These are phyloP conservation scores for Didymella exigua DNA, from an alignment of 2,329 filamentous ascomycete genomes.

Conservation along the genomic window DNA sequence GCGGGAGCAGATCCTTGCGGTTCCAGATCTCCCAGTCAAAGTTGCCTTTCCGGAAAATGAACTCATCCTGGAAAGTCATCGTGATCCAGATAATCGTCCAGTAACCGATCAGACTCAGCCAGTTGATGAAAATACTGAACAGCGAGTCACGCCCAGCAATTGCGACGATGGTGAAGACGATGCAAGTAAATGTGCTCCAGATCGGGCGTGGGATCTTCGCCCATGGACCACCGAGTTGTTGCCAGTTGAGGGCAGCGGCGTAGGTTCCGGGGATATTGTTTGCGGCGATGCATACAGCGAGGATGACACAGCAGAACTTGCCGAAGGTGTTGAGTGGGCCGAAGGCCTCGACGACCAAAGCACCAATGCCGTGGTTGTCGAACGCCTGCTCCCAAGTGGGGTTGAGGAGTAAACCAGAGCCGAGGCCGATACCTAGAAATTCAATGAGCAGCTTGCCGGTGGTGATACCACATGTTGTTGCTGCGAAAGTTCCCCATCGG, in stretches of 20 bases:
- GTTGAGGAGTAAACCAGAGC: slow-evolving; percentile 59
- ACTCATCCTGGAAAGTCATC: slow-evolving; percentile 31
- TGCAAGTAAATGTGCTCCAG: slow-evolving; percentile 61
- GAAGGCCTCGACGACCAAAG: slow-evolving; percentile 66
- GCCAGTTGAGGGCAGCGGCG: slow-evolving; percentile 68
- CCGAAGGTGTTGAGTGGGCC: slow-evolving; percentile 68
- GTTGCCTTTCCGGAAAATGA: slow-evolving; percentile 25
- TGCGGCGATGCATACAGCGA: slow-evolving; percentile 69
- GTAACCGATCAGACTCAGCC: slow-evolving; percentile 46
- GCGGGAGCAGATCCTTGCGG: slow-evolving; percentile 25
- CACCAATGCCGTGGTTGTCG: slow-evolving; percentile 59
- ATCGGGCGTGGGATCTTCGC: slow-evolving; percentile 69
- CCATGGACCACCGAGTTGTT: slow-evolving; percentile 65
- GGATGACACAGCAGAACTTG: slow-evolving; percentile 70
- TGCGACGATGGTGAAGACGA: slow-evolving; percentile 66
- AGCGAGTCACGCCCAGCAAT: slow-evolving; percentile 67
- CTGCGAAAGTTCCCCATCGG: slow-evolving; percentile 57
- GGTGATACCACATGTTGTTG: slow-evolving; percentile 61
- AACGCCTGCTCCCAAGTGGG: slow-evolving; percentile 62
- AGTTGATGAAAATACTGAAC: slow-evolving; percentile 68
- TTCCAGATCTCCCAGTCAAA: slow-evolving; percentile 36
- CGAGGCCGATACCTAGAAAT: slow-evolving; percentile 66
- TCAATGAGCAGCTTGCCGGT: slow-evolving; percentile 64
- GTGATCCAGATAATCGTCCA: slow-evolving; percentile 35
- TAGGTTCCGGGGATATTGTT: slow-evolving; percentile 74